Base-by-base conservation (phyloP, 331 rosid species). In the Pyracantha coccinea region DNA sequence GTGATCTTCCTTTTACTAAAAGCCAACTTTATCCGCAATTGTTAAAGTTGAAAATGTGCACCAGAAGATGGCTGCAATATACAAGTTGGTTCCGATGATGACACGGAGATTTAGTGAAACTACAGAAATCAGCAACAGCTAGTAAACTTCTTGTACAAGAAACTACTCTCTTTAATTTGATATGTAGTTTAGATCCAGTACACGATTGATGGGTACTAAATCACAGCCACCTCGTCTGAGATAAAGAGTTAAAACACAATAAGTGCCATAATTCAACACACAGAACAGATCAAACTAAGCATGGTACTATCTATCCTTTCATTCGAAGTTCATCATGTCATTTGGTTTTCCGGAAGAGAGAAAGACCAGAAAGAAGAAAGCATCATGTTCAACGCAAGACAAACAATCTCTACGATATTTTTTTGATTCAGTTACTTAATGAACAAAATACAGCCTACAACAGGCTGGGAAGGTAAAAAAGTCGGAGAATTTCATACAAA, bases 401-500 rank as follows among this genome's bases (percentile, higher is more conserved):
- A 29, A 59, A 19, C 63, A 59, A 59, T 58, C 15, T 44, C 31
- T 33, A 63, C 4, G 2, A 12, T 2, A 21, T 67, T 69, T 29
- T 27, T 20, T 52, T 1, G 20, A 12, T 35, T 59, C 78, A n/a
- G 8, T 19, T 19, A 19, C 47, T 19, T 19, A 11, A 45, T 61
- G 70, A 73, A 19, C 47, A 73, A 61, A 44, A 53, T 73, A 63
- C 61, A 61, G 31, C 61, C 47, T 28, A 6, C 59, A 35, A 55
- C 15, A 45, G 50, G 13, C 55, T 6, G 58, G 15, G 28, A 69
- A 4, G 54, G 38, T 2, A 23, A 16, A 55, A 17, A 55, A 6
- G 19, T 41, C 47, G 54, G n/a, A 61, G 69, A 31, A 9, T n/a
- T 62, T 63, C 66, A 52, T 47, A 60, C 85, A 81, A 83, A 95